Percentiles rank a stretch among this genome's conserved stretches.
Conservation (phyloP, 768 basidiomycete genomes). For the Tulasnella sp. region DNA sequence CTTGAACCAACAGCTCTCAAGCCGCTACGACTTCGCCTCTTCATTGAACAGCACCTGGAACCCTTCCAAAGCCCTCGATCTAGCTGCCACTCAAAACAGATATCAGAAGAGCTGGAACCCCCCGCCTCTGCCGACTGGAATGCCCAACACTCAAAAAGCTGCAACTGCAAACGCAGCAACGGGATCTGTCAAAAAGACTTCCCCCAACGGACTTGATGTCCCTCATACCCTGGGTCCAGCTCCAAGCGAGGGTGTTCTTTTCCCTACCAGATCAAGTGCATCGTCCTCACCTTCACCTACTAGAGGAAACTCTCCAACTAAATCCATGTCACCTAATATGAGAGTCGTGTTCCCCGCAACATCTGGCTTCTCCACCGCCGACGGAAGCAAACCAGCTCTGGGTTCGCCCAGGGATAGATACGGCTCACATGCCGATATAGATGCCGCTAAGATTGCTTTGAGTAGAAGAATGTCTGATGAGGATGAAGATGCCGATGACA, state of each 20-base stretch:
- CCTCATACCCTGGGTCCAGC: not conserved
- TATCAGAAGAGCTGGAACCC: conserved; percentile 14
- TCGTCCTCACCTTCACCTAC: not conserved
- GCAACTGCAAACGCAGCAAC: not conserved
- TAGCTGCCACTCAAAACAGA: no score
- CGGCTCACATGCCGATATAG: no score
- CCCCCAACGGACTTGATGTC: not conserved
- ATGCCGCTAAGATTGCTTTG: no score
- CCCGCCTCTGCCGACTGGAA: conserved; percentile 2
- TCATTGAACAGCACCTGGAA: conserved; percentile 4
- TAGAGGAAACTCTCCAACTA: not conserved
- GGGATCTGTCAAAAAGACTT: not conserved
- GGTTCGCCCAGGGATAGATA: conserved; percentile 1
- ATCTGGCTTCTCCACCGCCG: not conserved
- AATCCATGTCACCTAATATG: not conserved
- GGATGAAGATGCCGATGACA: no score
- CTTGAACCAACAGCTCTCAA: conserved; percentile 4
- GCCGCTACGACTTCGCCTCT: conserved; percentile 8
- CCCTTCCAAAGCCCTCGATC: not conserved
- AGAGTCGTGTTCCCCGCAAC: not conserved
- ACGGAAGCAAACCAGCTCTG: not conserved
- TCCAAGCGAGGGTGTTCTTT: not conserved
- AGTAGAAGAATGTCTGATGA: no score
- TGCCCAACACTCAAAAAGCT: not conserved
- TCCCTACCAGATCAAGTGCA: not conserved